Conservation (phyloP, 1,139 yeast genomes). For the Ashbya aceris region DNA sequence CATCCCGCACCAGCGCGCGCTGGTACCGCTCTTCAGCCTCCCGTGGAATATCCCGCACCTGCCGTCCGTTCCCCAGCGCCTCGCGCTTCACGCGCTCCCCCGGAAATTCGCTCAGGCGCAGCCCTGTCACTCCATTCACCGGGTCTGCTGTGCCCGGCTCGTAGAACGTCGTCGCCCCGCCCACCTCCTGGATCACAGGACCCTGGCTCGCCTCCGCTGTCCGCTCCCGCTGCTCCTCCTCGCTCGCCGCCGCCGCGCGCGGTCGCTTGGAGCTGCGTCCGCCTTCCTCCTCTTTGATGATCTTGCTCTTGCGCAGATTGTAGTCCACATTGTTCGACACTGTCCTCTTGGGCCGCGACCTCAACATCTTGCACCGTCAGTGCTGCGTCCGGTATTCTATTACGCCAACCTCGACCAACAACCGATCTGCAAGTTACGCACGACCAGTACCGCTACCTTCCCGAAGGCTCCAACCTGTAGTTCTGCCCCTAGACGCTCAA, state of each 20-base stretch:
- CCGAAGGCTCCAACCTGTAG: too few relatives aligned
- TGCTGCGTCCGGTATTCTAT: too few relatives aligned
- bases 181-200: conserved; percentile 14
- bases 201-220: conserved; percentile 5
- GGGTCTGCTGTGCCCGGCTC: conserved; percentile 20
- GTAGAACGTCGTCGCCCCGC: conserved; percentile 19
- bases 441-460: too few relatives aligned
- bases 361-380: not conserved
- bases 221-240: conserved; percentile 5
- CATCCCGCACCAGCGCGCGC: conserved; percentile 1
- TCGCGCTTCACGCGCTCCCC: conserved; percentile 26
- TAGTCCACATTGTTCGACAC: conserved; percentile 27
- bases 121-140: conserved; percentile 26
- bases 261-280: not conserved
- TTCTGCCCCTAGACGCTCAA: not conserved
- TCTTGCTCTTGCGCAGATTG: conserved; percentile 24
- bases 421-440: too few relatives aligned
- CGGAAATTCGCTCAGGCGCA: conserved; percentile 24
- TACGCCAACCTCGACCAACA: too few relatives aligned
- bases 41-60: conserved; percentile 6
- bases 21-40: not conserved
- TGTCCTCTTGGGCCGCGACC: conserved; percentile 22
- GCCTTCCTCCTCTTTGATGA: conserved; percentile 21
- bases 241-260: not conserved
- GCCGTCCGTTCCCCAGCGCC: conserved; percentile 23